These are phyloP conservation scores for Hanseniaspora opuntiae DNA, from an alignment of 805 yeast genomes.

Conservation along the genomic window DNA sequence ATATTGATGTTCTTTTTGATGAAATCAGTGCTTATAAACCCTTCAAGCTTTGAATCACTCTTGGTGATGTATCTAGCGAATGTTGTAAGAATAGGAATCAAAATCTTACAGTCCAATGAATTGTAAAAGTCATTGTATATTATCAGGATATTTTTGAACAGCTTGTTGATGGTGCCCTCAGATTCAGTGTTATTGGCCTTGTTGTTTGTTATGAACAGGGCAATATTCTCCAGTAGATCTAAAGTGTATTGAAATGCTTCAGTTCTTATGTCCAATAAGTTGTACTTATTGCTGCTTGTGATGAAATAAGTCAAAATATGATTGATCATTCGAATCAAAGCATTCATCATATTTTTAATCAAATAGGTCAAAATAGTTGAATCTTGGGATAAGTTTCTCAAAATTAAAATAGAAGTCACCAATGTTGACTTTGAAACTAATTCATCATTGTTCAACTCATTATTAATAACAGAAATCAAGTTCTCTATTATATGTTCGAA, in stretches of 20 bases:
- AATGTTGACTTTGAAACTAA: conserved; percentile 16
- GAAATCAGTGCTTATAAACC: not conserved
- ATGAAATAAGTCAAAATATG: not conserved
- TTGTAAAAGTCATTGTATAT: conserved; percentile 14
- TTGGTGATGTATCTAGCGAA: conserved; percentile 67
- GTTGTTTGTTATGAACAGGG: conserved; percentile 70
- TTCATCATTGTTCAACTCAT: not conserved
- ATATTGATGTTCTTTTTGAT: conserved; percentile 1
- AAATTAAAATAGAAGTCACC: conserved; percentile 35
- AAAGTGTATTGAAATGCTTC: conserved; percentile 56
- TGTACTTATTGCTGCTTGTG: conserved; percentile 12
- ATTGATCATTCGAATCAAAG: not conserved
- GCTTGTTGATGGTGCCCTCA: conserved; percentile 1
- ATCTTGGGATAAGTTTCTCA: conserved; percentile 77
- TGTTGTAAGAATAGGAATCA: conserved; percentile 60
- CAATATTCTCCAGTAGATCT: conserved; percentile 72
- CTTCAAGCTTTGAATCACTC: conserved; percentile 2
- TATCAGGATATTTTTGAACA: conserved; percentile 3
- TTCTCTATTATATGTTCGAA: not conserved
- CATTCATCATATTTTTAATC: conserved; percentile 6
- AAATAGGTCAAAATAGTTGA: conserved; percentile 67
- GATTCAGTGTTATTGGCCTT: conserved; percentile 40
- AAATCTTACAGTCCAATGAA: conserved; percentile 53
- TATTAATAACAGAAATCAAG: not conserved
- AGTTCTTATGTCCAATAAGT: conserved; percentile 17